A percentile compares a stretch with the other conserved stretches of the same genome.
Evolutionary conservation across 495 filamentous ascomycete genomes (phyloP).

Genomic region (Trichoderma erinaceum): DNA sequence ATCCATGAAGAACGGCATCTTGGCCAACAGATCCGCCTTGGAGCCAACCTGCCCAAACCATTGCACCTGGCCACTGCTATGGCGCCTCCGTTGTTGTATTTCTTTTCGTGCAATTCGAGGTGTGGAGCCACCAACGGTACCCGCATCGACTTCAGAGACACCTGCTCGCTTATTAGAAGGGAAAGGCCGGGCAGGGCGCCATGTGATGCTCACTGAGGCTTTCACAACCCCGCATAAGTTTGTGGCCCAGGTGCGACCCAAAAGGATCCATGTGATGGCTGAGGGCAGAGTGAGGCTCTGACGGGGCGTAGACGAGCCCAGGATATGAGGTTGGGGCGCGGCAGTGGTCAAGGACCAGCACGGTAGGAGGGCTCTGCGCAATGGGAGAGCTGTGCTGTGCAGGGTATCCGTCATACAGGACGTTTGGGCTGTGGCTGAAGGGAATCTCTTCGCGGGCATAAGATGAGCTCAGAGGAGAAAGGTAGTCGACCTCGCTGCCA

Average conservation of each 20-base stretch:
- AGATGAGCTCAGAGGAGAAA: slow-evolving; percentile 45
- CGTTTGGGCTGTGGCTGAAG: slow-evolving; percentile 45
- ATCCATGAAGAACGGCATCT: slow-evolving; percentile 59
- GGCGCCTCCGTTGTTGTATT: not conserved
- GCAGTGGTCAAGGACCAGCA: slow-evolving; percentile 46
- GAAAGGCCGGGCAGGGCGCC: slow-evolving; percentile 14
- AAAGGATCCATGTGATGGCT: slow-evolving; percentile 39
- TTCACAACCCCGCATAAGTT: slow-evolving; percentile 42
- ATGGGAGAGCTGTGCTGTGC: slow-evolving; percentile 37
- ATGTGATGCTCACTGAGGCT: slow-evolving; percentile 36
- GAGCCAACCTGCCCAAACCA: slow-evolving; percentile 30
- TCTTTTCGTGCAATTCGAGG: not conserved
- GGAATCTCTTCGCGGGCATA: slow-evolving; percentile 46
- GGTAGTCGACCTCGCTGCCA: slow-evolving; percentile 47
- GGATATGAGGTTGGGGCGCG: slow-evolving; percentile 47
- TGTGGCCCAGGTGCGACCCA: slow-evolving; percentile 40
- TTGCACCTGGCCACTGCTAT: slow-evolving; percentile 24
- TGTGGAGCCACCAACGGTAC: not conserved
- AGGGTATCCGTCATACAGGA: slow-evolving; percentile 47
- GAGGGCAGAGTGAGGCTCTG: slow-evolving; percentile 43
- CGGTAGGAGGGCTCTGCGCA: slow-evolving; percentile 46
- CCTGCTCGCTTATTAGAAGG: slow-evolving; percentile 16
- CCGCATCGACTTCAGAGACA: slow-evolving; percentile 11
- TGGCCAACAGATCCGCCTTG: slow-evolving; percentile 45
- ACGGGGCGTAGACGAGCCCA: slow-evolving; percentile 42